Evolutionary conservation across 352 stramenopile species (phyloP).

Genomic region (Peronosclerospora sorghi): DNA sequence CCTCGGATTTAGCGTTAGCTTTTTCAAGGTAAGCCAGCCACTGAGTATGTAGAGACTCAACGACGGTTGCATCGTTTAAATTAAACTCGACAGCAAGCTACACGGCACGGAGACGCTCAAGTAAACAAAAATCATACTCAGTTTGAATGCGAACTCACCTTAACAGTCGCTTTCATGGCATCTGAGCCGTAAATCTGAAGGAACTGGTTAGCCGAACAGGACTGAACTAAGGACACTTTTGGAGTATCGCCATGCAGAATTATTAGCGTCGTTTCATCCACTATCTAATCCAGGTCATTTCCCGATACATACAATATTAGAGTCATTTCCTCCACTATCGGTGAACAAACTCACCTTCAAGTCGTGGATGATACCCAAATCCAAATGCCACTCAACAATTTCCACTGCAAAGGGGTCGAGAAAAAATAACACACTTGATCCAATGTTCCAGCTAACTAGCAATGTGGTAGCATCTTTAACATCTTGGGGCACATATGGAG

Average conservation of each 20-base stretch:
- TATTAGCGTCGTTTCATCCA: constrained; percentile 56
- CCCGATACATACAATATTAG: not conserved
- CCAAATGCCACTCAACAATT: constrained; percentile 82
- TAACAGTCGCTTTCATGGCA: constrained; percentile 49
- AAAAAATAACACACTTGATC: constrained; percentile 75
- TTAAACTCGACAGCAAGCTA: constrained; percentile 67
- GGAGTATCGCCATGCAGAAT: constrained; percentile 62
- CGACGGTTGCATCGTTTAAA: constrained; percentile 46
- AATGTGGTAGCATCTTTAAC: constrained; percentile 33
- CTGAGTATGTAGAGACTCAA: constrained; percentile 41
- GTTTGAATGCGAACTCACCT: too few species aligned
- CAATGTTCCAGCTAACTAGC: constrained; percentile 73
- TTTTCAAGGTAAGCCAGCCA: constrained; percentile 30
- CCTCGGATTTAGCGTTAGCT: constrained; percentile 7
- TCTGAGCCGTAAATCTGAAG: constrained; percentile 54
- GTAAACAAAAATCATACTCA: too few species aligned
- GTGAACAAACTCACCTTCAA: constrained; percentile 39
- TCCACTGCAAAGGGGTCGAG: constrained; percentile 72
- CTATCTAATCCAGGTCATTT: constrained; percentile 24
- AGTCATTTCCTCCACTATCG: too few species aligned
- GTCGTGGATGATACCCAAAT: constrained; percentile 78
- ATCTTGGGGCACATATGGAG: constrained; percentile 33
- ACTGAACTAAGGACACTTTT: constrained; percentile 65
- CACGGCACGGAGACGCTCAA: not conserved
- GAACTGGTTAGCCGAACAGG: constrained; percentile 60